Conservation (phyloP, 83 land plant genomes). For the Thuja plicata region DNA sequence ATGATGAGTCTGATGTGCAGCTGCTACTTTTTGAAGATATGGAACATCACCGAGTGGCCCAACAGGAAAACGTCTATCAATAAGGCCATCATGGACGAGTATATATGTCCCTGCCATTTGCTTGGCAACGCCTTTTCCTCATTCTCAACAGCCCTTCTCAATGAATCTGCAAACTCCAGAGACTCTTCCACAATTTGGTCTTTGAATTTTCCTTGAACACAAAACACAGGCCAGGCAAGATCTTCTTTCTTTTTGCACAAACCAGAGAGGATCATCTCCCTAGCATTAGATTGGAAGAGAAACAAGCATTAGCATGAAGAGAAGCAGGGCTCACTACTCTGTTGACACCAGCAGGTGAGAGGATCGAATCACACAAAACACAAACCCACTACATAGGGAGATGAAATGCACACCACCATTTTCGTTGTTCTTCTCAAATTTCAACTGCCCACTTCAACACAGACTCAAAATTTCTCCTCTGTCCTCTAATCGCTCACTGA, state of each 20-base stretch:
- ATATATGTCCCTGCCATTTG: constrained; percentile 60
- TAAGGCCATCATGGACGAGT: constrained; percentile 87
- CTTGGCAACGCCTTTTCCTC: constrained; percentile 19
- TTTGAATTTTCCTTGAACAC: neutral
- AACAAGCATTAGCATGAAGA: neutral
- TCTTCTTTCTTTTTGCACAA: neutral
- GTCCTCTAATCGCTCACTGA: too few species aligned
- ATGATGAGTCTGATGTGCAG: constrained; percentile 83
- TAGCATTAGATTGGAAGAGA: neutral
- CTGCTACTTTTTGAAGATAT: constrained; percentile 65
- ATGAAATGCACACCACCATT: neutral
- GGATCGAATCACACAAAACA: neutral
- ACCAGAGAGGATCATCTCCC: neutral
- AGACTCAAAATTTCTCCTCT: too few species aligned
- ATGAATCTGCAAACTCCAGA: neutral
- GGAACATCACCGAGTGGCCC: constrained; percentile 80
- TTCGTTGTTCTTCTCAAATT: neutral
- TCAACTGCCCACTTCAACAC: too few species aligned
- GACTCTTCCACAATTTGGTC: neutral
- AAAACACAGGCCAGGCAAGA: neutral
- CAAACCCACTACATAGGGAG: neutral
- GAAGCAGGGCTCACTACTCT: neutral
- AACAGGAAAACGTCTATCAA: constrained; percentile 79
- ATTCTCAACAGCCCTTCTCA: neutral
- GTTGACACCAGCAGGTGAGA: neutral